Base-by-base conservation (phyloP, 2,329 filamentous ascomycete species). In the Fusarium acutatum region DNA sequence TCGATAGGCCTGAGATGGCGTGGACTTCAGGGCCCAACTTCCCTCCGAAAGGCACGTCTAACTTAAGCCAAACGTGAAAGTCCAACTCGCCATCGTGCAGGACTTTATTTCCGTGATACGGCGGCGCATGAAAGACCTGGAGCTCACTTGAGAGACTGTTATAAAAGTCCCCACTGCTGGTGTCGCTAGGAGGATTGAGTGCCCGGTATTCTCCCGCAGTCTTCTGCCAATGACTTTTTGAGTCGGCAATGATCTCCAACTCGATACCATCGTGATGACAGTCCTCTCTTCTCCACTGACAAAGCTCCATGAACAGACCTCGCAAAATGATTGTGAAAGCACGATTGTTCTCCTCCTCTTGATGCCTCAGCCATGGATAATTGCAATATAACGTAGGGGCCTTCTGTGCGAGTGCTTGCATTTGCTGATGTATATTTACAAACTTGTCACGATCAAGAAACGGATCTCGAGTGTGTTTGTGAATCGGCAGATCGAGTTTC, bases 381-480 rank as follows among this genome's bases (percentile, higher is more conserved):
- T 17, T 22, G 20, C 4, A 4, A 20, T 47, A 11, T 30, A 34
- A 2, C 12, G 13, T 8, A 26, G 17, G 1, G 2, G 2, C 0
- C 2, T 18, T 28, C 0, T 17, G 7, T 2, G 34, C 15, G 3
- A 53, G 24, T 3, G 5, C 20, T 15, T 34, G 24, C 24, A 53
- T 53, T 17, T 38, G 50, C 24, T 28, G n/a, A 9, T 20, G 7
- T 11, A 34, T 35, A 17, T 52, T 52, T 3, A 8, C 12, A 9
- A 24, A 20, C 4, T 8, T 2, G 6, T 34, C 3, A 0, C 17
- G n/a, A 4, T 24, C n/a, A 8, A 34, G n/a, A 4, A 15, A 52
- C 17, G n/a, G 12, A 35, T 52, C 17, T 6, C 12, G 47, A 26
- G 7, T 24, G 47, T 52, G 47, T 14, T 34, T 20, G n/a, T 52